These are phyloP conservation scores for Amoebophrya sp. DNA, from an alignment of 169 alveolate genomes.

Conservation along the genomic window DNA sequence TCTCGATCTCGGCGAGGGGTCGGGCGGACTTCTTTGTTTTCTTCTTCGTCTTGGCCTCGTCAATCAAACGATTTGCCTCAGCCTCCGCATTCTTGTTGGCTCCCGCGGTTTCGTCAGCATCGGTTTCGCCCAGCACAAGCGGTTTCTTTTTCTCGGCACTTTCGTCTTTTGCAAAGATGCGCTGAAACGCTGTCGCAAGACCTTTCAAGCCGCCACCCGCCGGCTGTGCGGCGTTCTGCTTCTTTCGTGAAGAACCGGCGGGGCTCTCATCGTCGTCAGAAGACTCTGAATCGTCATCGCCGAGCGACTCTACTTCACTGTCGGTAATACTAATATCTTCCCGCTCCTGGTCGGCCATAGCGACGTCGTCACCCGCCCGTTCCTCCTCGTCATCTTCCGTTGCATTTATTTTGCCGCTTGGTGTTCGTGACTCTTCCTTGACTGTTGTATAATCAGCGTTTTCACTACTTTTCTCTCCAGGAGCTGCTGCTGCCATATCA, in stretches of 20 bases:
- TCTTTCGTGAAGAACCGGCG: background rate
- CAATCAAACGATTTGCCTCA: background rate
- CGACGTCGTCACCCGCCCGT: background rate
- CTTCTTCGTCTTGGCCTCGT: background rate
- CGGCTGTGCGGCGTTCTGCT: background rate
- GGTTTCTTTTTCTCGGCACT: background rate
- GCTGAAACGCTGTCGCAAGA: background rate
- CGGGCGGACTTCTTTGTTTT: background rate
- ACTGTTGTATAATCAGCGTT: too few species aligned
- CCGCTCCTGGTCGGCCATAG: background rate
- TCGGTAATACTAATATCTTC: background rate
- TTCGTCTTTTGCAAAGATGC: background rate
- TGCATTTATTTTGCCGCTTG: background rate
- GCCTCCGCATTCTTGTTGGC: background rate
- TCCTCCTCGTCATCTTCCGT: background rate
- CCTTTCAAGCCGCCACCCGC: background rate
- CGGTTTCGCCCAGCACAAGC: too few species aligned
- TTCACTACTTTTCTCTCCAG: too few species aligned
- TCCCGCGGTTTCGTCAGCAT: background rate
- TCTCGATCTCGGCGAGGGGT: background rate
- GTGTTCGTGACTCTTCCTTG: background rate
- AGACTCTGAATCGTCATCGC: background rate
- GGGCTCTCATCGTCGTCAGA: background rate
- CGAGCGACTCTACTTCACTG: background rate
- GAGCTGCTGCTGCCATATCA: too few species aligned